Evolutionary conservation across 2,329 filamentous ascomycete genomes (phyloP).

Genomic region (Diplodia sapinea): DNA sequence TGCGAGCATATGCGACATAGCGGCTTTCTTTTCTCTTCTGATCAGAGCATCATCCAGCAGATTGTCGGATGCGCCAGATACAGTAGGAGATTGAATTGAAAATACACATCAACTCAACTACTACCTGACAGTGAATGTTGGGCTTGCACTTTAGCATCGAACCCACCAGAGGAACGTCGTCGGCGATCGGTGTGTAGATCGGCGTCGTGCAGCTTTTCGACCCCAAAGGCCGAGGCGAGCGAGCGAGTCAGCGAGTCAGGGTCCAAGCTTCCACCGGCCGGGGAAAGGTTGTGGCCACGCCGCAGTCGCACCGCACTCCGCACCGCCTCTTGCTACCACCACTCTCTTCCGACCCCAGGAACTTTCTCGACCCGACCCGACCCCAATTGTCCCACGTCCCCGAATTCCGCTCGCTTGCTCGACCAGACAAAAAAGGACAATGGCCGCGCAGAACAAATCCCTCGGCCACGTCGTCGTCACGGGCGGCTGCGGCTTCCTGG

Average conservation of each 20-base stretch:
- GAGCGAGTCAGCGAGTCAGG: constrained; percentile 9
- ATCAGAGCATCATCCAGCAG: background rate
- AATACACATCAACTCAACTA: background rate
- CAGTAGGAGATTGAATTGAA: background rate
- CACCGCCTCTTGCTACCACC: background rate
- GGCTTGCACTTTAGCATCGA: background rate
- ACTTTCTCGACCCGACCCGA: background rate
- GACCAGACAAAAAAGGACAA: background rate
- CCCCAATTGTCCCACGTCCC: background rate
- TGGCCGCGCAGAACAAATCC: constrained; percentile 34
- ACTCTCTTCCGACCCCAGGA: background rate
- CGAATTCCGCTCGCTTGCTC: too few relatives aligned
- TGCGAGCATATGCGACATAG: background rate
- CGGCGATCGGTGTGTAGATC: background rate
- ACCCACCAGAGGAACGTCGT: background rate
- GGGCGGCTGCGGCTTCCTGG: constrained; percentile 60
- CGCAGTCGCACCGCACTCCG: constrained; percentile 11
- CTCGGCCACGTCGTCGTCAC: constrained; percentile 56
- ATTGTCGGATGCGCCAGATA: background rate
- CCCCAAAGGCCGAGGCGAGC: background rate
- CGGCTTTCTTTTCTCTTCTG: background rate
- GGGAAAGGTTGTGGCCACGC: constrained; percentile 5
- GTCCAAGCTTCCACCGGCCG: constrained; percentile 8
- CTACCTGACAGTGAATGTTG: background rate
- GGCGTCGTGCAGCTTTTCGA: background rate